Conservation (phyloP, 768 basidiomycete species). For the Mycena latifolia region DNA sequence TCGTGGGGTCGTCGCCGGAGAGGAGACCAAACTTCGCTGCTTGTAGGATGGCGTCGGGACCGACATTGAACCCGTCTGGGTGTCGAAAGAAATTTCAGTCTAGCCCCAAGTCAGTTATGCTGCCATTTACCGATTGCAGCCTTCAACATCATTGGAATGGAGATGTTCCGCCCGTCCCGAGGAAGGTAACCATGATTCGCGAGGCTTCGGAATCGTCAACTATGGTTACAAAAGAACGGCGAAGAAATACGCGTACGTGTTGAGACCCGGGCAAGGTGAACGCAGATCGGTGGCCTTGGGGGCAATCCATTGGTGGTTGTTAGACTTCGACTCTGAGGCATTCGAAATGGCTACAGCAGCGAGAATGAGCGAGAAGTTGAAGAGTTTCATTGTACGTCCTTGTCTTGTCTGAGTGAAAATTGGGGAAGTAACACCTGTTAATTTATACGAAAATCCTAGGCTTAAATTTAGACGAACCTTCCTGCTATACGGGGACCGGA, state of each 20-base stretch:
- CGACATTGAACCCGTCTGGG: conserved; percentile 17
- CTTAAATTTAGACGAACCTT: neutral
- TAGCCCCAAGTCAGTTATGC: too few relatives aligned
- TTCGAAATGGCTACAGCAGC: neutral
- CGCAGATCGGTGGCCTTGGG: conserved; percentile 22
- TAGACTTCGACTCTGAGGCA: neutral
- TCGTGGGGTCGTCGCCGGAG: conserved; percentile 4
- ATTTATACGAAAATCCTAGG: neutral
- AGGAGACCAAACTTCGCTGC: conserved; percentile 21
- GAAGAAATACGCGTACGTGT: conserved; percentile 2
- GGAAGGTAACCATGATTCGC: conserved; percentile 33
- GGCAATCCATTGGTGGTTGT: conserved; percentile 16
- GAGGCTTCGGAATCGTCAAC: conserved; percentile 1
- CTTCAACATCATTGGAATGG: conserved; percentile 20
- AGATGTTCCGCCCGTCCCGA: conserved; percentile 18
- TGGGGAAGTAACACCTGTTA: neutral
- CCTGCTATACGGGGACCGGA: neutral
- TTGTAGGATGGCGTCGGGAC: conserved; percentile 3
- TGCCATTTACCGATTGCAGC: conserved; percentile 8
- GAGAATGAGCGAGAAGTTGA: conserved; percentile 5
- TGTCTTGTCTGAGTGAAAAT: neutral
- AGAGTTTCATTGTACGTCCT: neutral
- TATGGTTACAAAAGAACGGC: neutral
- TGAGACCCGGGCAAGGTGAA: conserved; percentile 28
- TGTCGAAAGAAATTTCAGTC: too few relatives aligned